phyloP scores from a whole-genome alignment of 345 rosid genomes.

The Populus deltoides region DNA sequence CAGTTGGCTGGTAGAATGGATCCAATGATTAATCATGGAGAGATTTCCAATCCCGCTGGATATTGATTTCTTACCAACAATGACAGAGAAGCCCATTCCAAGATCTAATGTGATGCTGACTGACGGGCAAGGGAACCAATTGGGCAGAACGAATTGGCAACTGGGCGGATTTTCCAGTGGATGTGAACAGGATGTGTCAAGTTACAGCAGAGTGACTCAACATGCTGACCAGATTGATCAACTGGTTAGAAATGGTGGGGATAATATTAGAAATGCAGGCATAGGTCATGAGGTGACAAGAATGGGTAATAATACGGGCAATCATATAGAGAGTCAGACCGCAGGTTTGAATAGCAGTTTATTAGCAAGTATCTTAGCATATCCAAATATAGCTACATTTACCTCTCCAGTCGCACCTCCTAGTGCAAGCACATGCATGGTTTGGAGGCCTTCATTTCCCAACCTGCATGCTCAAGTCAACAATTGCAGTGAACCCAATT shows the following conservation, averaged over 20 bases:
- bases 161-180: conserved; percentile 26
- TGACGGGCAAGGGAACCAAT: conserved; percentile 22
- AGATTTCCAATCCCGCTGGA: conserved; percentile 28
- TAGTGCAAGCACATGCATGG: conserved; percentile 14
- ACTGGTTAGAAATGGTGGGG: conserved; percentile 15
- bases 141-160: conserved; percentile 31
- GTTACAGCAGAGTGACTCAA: conserved; percentile 19
- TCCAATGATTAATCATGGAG: conserved; percentile 34
- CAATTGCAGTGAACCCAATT: conserved; percentile 15
- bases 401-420: conserved; percentile 17
- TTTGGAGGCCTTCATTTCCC: not conserved
- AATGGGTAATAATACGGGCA: conserved; percentile 28
- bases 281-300: conserved; percentile 11
- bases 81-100: conserved; percentile 40
- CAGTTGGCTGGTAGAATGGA: conserved; percentile 8
- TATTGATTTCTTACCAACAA: conserved; percentile 43
- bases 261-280: conserved; percentile 13
- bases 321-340: conserved; percentile 11
- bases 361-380: conserved; percentile 17
- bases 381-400: conserved; percentile 9
- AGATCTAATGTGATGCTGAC: conserved; percentile 24
- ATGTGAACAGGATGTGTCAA: conserved; percentile 15
- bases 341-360: conserved; percentile 18
- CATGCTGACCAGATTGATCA: conserved; percentile 25
- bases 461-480: conserved; percentile 34